Conservation (phyloP, 495 filamentous ascomycete genomes). For the Schizothecium vesticola region DNA sequence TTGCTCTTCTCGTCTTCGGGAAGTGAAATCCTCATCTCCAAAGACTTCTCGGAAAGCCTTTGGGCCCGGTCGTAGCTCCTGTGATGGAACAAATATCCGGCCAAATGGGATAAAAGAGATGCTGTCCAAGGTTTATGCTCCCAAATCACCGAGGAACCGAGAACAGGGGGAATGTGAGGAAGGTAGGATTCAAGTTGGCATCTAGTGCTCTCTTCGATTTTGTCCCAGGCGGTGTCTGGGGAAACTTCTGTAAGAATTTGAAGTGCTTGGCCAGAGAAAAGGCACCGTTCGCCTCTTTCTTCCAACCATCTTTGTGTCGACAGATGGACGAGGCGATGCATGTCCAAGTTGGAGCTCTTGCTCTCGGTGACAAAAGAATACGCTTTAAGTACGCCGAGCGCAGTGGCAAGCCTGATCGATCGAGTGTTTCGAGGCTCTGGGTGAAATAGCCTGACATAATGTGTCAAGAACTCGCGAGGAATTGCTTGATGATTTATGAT, state of each 20-base stretch:
- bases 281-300: conserved; percentile 15
- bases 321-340: conserved; percentile 47
- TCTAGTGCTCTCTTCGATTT: conserved; percentile 26
- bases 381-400: conserved; percentile 36
- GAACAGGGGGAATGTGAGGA: conserved; percentile 35
- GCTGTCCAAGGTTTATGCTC: too few relatives aligned
- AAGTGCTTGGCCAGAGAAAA: conserved; percentile 31
- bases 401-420: conserved; percentile 27
- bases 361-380: conserved; percentile 36
- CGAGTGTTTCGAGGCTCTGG: background rate
- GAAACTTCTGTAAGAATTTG: conserved; percentile 27
- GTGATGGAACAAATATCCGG: too few relatives aligned
- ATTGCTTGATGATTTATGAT: conserved; percentile 41
- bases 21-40: too few relatives aligned
- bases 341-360: conserved; percentile 23
- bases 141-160: background rate
- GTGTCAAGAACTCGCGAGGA: conserved; percentile 30
- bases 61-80: too few relatives aligned
- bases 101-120: too few relatives aligned
- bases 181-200: conserved; percentile 6
- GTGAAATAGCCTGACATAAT: conserved; percentile 15
- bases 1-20: background rate
- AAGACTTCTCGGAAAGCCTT: too few relatives aligned
- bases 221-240: conserved; percentile 24
- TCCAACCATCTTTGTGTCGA: conserved; percentile 41